Evolutionary conservation across 2,329 filamentous ascomycete species (phyloP), one percentile per base, ranked within the genome.

Genomic region (Zymoseptoria brevis): DNA sequence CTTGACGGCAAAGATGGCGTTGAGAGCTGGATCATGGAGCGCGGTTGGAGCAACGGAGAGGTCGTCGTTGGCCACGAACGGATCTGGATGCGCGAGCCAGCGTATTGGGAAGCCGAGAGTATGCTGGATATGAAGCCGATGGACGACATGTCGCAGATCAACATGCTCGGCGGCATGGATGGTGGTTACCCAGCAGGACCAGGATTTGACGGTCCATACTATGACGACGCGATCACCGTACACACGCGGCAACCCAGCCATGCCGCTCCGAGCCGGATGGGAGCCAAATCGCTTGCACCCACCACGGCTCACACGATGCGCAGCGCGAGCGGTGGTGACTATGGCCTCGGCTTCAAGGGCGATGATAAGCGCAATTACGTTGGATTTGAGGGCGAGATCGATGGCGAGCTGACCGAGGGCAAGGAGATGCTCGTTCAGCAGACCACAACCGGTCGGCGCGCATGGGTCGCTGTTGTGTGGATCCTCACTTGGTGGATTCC

Each of bases 31-130:
- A 82, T 95, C 59, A 81, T 97, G 54, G 92, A 97, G 75, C 86
- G 94, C 60, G 94, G 94, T 1, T 99, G 94, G 94, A 96, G 90
- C 76, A 99, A 99, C 67, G 94, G 94, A 48, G 94, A 97, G 75
- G 91, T 97, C 1, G 85, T 96, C 4, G 80, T 97, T 30, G 94
- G 94, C 57, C 87, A 86, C 59, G 91, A 97, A 74, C 88, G 94
- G 30, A 86, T 99, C 50, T 99, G 94, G 94, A 92, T 97, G 79
- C 85, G 93, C 54, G 94, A 99, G 75, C 82, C 79, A 59, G 89
- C 92, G 1, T 99, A 94, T 93, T 97, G 93, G 93, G 93, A 97
- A 75, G 93, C 92, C 4, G 94, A 99, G 76, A 89, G 84, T 62
- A 96, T 96, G 88, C 85, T 97, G 26, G 94, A 99, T 69, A 80